Evolutionary conservation across 169 alveolate species (phyloP).

Genomic region (Eimeria zaria): DNA sequence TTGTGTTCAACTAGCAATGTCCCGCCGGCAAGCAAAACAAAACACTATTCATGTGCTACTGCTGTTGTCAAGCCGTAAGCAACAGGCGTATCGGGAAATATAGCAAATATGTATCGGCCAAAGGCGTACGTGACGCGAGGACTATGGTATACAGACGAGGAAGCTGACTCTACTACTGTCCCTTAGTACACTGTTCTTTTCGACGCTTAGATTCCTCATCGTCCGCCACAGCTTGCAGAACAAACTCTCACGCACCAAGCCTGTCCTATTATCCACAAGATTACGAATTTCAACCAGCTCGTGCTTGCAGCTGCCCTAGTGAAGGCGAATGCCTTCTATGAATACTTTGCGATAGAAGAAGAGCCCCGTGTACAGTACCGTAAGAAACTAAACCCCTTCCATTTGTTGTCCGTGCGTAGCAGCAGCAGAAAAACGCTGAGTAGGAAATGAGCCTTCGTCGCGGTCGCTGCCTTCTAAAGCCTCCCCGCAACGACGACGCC

Average conservation of each 20-base stretch:
- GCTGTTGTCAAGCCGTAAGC: background rate
- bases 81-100: background rate
- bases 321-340: background rate
- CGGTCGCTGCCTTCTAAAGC: slow-evolving; percentile 18
- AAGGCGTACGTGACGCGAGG: too few relatives aligned
- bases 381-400: slow-evolving; percentile 2
- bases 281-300: background rate
- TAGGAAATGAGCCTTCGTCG: slow-evolving; percentile 12
- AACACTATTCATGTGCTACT: background rate
- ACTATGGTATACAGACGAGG: background rate
- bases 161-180: background rate
- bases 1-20: background rate
- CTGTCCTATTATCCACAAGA: background rate
- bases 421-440: background rate
- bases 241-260: background rate
- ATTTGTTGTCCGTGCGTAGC: slow-evolving; percentile 15
- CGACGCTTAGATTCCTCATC: background rate
- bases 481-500: slow-evolving; percentile 62
- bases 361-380: background rate
- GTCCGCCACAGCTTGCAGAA: background rate
- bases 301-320: slow-evolving; percentile 1
- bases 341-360: background rate
- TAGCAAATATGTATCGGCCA: background rate
- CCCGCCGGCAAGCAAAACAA: background rate
- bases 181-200: background rate